Conservation (phyloP, 2,329 filamentous ascomycete species). For the Aspergillus niger region DNA sequence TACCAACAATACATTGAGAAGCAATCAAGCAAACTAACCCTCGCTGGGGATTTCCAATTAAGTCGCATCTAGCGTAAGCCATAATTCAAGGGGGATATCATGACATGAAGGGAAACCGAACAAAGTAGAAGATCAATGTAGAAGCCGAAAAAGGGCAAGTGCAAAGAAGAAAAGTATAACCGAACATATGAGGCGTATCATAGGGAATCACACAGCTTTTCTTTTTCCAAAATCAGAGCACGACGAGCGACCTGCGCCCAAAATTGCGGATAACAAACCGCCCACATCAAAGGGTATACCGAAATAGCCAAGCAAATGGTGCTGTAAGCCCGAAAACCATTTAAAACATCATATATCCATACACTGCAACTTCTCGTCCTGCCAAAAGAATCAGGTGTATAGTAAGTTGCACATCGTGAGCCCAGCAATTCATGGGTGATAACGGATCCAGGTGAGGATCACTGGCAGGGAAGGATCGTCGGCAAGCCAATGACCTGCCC, state of each 20-base stretch:
- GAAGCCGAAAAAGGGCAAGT: neutral
- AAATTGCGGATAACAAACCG: constrained; percentile 15
- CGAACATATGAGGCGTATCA: neutral
- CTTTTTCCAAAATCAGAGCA: constrained; percentile 1
- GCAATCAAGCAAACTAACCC: neutral
- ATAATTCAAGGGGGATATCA: constrained; percentile 24
- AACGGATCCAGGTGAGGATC: constrained; percentile 50
- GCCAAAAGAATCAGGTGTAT: neutral
- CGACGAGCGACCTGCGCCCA: constrained; percentile 22
- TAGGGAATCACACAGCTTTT: constrained; percentile 4
- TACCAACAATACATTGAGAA: too few species aligned
- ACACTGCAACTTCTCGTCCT: neutral
- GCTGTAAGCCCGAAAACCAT: constrained; percentile 7
- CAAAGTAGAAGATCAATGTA: neutral
- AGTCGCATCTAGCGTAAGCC: constrained; percentile 14
- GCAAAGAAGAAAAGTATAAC: constrained; percentile 1
- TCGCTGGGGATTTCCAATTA: neutral
- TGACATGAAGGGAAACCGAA: constrained; percentile 14
- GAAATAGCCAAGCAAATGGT: constrained; percentile 8
- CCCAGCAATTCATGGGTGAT: constrained; percentile 30
- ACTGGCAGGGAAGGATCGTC: constrained; percentile 61
- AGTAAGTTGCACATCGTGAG: neutral
- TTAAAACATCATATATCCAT: constrained; percentile 8
- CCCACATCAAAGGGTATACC: constrained; percentile 12
- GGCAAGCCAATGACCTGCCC: constrained; percentile 62